phyloP scores from a whole-genome alignment of 192 early-diverging fungal genomes.

The Podila minutissima region DNA sequence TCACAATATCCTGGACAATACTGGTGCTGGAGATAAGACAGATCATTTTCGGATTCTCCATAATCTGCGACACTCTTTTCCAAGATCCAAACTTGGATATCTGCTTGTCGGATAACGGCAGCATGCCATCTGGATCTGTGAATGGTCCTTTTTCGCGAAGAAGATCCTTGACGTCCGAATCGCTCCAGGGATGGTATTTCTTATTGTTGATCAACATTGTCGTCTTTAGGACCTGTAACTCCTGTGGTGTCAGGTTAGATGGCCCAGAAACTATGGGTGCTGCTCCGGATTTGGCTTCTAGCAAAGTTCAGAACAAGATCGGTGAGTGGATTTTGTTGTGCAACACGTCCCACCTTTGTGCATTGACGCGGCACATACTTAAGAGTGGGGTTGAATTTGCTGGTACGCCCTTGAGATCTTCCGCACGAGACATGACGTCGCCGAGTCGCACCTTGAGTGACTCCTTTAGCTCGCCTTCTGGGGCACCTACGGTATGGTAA shows the following conservation, averaged over 20 bases:
- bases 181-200: slow-evolving; percentile 24
- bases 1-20: slow-evolving; percentile 89
- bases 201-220: slow-evolving; percentile 52
- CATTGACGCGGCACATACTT: slow-evolving; percentile 12
- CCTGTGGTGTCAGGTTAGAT: slow-evolving; percentile 23
- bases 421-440: slow-evolving; percentile 53
- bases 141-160: slow-evolving; percentile 33
- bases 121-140: slow-evolving; percentile 82
- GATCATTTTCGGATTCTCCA: slow-evolving; percentile 75
- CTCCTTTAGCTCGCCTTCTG: slow-evolving; percentile 27
- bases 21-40: slow-evolving; percentile 69
- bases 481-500: slow-evolving; percentile 14
- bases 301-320: neutral
- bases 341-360: neutral
- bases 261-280: slow-evolving; percentile 28
- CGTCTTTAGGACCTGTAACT: slow-evolving; percentile 39
- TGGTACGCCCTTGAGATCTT: slow-evolving; percentile 57
- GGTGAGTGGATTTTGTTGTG: neutral
- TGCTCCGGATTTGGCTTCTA: slow-evolving; percentile 47
- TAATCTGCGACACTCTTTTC: slow-evolving; percentile 83
- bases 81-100: slow-evolving; percentile 77
- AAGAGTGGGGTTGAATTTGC: slow-evolving; percentile 14
- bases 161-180: slow-evolving; percentile 26
- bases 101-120: slow-evolving; percentile 80
- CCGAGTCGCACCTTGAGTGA: slow-evolving; percentile 29